Evolutionary conservation across 495 filamentous ascomycete genomes (phyloP).

Genomic region (Penicilliopsis zonata): DNA sequence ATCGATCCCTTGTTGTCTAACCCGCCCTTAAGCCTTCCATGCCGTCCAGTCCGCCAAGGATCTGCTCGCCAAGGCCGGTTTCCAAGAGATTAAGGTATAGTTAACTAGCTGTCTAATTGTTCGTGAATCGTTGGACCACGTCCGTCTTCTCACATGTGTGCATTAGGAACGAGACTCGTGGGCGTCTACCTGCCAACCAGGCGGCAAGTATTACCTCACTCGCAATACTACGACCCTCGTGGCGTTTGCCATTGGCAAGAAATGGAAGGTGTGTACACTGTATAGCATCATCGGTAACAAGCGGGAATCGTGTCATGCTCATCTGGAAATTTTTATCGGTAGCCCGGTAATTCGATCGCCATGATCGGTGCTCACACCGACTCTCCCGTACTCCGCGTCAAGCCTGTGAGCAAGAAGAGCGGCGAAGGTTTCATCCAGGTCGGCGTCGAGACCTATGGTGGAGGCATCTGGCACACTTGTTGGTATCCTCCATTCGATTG

Average conservation of each 20-base stretch:
- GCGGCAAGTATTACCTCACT: conserved; percentile 93
- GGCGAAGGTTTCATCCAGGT: conserved; percentile 87
- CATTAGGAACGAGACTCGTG: conserved; percentile 86
- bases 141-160: too few species aligned
- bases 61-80: conserved; percentile 68
- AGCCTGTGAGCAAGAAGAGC: conserved; percentile 84
- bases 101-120: not conserved
- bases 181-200: conserved; percentile 65
- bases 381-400: conserved; percentile 79
- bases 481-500: conserved; percentile 2
- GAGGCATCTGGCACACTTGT: conserved; percentile 63
- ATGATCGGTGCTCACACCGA: conserved; percentile 98
- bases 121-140: too few species aligned
- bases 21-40: conserved; percentile 88
- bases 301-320: too few species aligned
- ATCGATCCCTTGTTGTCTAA: conserved; percentile 7
- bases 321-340: too few species aligned
- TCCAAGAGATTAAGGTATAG: conserved; percentile 64
- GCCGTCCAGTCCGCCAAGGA: conserved; percentile 70
- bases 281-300: too few species aligned
- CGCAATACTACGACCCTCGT: conserved; percentile 89
- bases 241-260: conserved; percentile 84
- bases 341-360: conserved; percentile 83
- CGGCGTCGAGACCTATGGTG: conserved; percentile 92
- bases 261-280: conserved; percentile 67